Conservation (phyloP, 1,284 basidiomycete genomes). For the Ceratobasidium sp. region DNA sequence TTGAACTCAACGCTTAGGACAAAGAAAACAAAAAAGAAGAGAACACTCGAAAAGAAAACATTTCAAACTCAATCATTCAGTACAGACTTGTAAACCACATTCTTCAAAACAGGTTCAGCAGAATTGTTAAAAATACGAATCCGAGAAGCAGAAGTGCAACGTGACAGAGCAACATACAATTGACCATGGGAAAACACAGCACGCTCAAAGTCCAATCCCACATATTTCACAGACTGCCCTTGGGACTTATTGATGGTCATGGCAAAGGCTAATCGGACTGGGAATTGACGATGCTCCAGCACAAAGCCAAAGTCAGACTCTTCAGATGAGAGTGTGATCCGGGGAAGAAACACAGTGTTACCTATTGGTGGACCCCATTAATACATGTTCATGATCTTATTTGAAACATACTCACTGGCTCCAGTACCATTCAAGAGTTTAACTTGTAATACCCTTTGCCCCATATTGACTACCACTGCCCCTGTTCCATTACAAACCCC, state of each 20-base stretch:
- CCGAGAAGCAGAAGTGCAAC: constrained; percentile 39
- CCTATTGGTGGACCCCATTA: too few relatives aligned
- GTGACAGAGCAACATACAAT: constrained; percentile 49
- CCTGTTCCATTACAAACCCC: constrained; percentile 61
- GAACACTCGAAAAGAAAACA: too few relatives aligned
- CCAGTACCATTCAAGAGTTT: constrained; percentile 54
- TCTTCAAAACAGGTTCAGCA: constrained; percentile 12
- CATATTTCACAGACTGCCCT: constrained; percentile 46
- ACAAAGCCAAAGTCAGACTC: constrained; percentile 52
- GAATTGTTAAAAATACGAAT: constrained; percentile 44
- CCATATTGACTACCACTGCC: constrained; percentile 51
- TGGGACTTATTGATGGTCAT: constrained; percentile 61
- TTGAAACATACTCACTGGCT: too few relatives aligned
- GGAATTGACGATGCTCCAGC: constrained; percentile 58
- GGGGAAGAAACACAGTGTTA: too few relatives aligned
- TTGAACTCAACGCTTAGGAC: too few relatives aligned
- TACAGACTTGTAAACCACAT: constrained; percentile 45
- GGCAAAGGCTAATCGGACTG: constrained; percentile 60
- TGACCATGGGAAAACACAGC: constrained; percentile 49
- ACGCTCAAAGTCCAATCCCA: constrained; percentile 45
- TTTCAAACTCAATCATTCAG: constrained; percentile 2
- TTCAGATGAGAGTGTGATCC: too few relatives aligned
- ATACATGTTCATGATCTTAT: too few relatives aligned
- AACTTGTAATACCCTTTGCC: constrained; percentile 53
- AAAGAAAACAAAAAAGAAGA: too few relatives aligned